Conservation (phyloP, 163 green algal genomes). For the Chloromonas sp. region DNA sequence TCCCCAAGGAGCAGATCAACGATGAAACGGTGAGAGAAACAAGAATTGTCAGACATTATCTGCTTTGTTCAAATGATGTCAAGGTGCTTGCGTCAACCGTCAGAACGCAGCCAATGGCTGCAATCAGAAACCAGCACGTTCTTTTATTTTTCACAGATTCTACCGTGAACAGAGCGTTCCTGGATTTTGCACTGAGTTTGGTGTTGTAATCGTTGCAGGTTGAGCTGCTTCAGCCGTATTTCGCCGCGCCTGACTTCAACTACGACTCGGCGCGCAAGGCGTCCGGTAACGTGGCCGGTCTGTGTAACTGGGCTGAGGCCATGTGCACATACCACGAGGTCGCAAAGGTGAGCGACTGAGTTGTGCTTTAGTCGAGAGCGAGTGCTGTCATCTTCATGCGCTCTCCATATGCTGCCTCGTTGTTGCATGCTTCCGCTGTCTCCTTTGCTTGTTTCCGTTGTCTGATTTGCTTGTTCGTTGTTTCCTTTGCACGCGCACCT, state of each 20-base stretch:
- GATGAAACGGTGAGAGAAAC: slow-evolving; percentile 71
- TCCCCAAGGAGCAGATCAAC: slow-evolving; percentile 92
- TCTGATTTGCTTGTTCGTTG: neutral
- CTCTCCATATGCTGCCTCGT: no score
- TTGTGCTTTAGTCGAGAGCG: no score
- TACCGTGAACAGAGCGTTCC: no score
- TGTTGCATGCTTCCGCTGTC: no score
- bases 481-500: neutral
- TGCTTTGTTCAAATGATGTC: slow-evolving; percentile 35
- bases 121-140: no score
- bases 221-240: slow-evolving; percentile 89
- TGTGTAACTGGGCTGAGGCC: slow-evolving; percentile 89
- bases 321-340: slow-evolving; percentile 96
- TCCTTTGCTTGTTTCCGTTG: neutral
- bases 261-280: slow-evolving; percentile 87
- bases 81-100: neutral
- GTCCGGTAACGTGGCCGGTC: slow-evolving; percentile 82
- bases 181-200: no score
- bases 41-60: slow-evolving; percentile 44
- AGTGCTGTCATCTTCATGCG: no score
- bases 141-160: no score
- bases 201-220: slow-evolving; percentile 10
- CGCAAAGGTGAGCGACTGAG: slow-evolving; percentile 47
- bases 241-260: slow-evolving; percentile 87
- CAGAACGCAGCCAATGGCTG: no score